Evolutionary conservation across 257 asterid species (phyloP).

Genomic region (Echium plantagineum): DNA sequence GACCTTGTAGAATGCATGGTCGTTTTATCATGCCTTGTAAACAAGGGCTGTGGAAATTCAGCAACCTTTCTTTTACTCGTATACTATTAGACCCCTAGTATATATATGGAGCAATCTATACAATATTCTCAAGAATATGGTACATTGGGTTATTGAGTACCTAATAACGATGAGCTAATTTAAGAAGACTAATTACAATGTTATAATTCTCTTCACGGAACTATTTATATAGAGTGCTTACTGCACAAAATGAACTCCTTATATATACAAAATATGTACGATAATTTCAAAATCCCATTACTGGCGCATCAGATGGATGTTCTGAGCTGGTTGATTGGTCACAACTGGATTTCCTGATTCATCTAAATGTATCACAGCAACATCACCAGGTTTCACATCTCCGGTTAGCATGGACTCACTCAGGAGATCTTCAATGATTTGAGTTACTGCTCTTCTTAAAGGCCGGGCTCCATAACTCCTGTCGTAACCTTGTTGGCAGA

Average conservation of each 20-base stretch:
- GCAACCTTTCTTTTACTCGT: no score
- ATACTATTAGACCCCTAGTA: no score
- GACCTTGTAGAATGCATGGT: no score
- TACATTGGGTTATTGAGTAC: no score
- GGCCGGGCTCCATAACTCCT: slow-evolving; percentile 94
- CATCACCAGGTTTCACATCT: slow-evolving; percentile 53
- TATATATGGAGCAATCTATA: no score
- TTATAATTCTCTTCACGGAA: no score
- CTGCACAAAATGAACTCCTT: neutral
- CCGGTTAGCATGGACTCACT: slow-evolving; percentile 82
- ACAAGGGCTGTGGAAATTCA: no score
- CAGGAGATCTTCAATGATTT: slow-evolving; percentile 57
- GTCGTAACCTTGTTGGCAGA: slow-evolving; percentile 86
- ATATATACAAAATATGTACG: neutral
- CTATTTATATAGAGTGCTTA: neutral
- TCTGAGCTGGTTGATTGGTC: slow-evolving; percentile 35
- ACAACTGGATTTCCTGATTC: slow-evolving; percentile 68
- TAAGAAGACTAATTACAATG: no score
- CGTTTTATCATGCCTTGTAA: no score
- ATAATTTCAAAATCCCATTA: slow-evolving; percentile 8
- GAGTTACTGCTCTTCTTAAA: slow-evolving; percentile 79
- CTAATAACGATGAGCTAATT: no score
- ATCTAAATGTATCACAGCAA: slow-evolving; percentile 61
- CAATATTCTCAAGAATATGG: no score
- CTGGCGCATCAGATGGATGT: slow-evolving; percentile 26